Conservation (phyloP, 2,329 filamentous ascomycete species). For the Claviceps sp. region DNA sequence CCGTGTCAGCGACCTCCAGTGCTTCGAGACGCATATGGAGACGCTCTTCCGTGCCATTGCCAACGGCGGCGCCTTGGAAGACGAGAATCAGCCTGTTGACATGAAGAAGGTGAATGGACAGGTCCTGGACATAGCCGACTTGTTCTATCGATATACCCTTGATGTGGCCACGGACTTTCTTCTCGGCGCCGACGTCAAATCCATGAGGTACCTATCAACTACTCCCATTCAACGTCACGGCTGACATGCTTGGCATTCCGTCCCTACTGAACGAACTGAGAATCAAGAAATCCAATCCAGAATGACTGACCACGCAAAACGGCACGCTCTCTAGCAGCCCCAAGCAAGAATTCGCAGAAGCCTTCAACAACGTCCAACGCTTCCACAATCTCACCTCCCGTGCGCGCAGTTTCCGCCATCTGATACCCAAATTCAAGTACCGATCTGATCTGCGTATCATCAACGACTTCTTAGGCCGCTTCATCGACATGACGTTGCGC, state of each 20-base stretch:
- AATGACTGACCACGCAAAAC: neutral
- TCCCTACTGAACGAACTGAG: too few species aligned
- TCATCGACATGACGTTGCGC: constrained; percentile 50
- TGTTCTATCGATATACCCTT: constrained; percentile 76
- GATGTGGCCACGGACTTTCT: constrained; percentile 82
- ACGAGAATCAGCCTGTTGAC: constrained; percentile 51
- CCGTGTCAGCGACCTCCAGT: constrained; percentile 66
- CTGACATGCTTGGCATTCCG: too few species aligned
- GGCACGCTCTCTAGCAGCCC: constrained; percentile 21
- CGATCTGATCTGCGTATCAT: constrained; percentile 51
- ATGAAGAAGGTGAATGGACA: constrained; percentile 45
- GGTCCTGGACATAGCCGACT: constrained; percentile 54
- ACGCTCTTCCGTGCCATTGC: constrained; percentile 57
- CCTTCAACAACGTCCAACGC: constrained; percentile 57
- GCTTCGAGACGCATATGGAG: constrained; percentile 68
- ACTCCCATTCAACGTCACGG: neutral
- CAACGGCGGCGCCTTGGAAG: constrained; percentile 41
- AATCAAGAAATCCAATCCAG: neutral
- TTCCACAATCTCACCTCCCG: constrained; percentile 46
- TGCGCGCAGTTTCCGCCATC: constrained; percentile 15
- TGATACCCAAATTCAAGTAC: constrained; percentile 55
- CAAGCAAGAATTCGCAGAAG: constrained; percentile 49
- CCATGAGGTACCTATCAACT: constrained; percentile 29
- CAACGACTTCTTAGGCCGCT: constrained; percentile 65
- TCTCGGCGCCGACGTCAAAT: constrained; percentile 60